A percentile compares a stretch with the other conserved stretches of the same genome.
Evolutionary conservation across 495 filamentous ascomycete genomes (phyloP).

Genomic region (Neohortaea acidophila): DNA sequence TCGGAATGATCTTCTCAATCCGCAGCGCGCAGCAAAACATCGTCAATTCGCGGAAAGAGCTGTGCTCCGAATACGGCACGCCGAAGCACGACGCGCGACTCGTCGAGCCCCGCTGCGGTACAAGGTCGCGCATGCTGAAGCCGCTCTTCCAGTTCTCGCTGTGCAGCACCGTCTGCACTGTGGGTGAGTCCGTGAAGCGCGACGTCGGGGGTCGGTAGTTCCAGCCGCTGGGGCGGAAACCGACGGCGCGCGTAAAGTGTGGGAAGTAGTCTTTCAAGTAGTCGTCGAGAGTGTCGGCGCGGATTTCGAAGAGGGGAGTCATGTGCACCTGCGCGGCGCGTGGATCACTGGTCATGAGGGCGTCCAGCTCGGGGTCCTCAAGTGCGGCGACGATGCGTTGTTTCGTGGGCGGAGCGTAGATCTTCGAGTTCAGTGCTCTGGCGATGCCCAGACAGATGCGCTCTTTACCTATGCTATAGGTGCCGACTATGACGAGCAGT

Average conservation of each 20-base stretch:
- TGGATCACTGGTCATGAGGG: conserved; percentile 63
- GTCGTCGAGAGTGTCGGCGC: conserved; percentile 69
- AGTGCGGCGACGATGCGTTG: conserved; percentile 69
- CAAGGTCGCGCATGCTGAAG: conserved; percentile 50
- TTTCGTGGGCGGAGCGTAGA: conserved; percentile 72
- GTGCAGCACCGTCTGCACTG: conserved; percentile 54
- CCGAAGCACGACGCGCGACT: conserved; percentile 65
- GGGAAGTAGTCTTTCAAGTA: conserved; percentile 66
- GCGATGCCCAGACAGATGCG: conserved; percentile 88
- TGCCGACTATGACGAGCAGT: conserved; percentile 84
- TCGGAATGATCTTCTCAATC: conserved; percentile 81
- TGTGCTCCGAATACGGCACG: conserved; percentile 92
- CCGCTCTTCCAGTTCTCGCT: conserved; percentile 54
- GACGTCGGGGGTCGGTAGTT: conserved; percentile 61
- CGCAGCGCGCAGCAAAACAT: conserved; percentile 80
- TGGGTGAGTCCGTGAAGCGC: conserved; percentile 46
- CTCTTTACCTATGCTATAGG: conserved; percentile 97
- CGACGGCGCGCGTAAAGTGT: conserved; percentile 73
- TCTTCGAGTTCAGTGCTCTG: conserved; percentile 70
- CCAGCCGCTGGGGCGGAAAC: conserved; percentile 85
- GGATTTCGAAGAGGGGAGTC: conserved; percentile 85
- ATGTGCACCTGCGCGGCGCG: conserved; percentile 88
- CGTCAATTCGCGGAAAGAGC: conserved; percentile 80
- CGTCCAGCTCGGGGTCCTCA: conserved; percentile 66
- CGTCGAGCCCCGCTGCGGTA: conserved; percentile 64